phyloP scores from a whole-genome alignment of 1,284 basidiomycete genomes.

The Trichosporon ovoides region DNA sequence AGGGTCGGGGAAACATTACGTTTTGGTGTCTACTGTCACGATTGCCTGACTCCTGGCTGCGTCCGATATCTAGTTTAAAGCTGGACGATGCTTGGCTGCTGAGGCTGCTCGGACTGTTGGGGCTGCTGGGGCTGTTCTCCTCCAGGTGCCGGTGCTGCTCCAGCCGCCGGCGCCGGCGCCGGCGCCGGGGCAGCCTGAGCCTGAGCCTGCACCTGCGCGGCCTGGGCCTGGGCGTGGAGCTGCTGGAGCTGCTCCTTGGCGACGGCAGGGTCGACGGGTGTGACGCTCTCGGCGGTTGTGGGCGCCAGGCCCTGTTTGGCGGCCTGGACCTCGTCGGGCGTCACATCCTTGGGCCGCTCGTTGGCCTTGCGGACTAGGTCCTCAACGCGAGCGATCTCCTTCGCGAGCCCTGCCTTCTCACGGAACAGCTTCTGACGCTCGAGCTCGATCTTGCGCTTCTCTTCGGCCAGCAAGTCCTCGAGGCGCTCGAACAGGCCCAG shows the following conservation, averaged over 20 bases:
- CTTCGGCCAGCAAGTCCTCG: constrained; percentile 81
- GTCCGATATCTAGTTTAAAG: constrained; percentile 9
- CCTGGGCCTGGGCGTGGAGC: not conserved
- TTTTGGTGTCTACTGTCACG: not conserved
- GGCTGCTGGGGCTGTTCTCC: not conserved
- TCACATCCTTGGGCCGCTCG: constrained; percentile 15
- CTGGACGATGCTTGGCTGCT: constrained; percentile 12
- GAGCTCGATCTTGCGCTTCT: constrained; percentile 52
- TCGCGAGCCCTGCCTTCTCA: constrained; percentile 39
- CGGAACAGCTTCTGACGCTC: constrained; percentile 45
- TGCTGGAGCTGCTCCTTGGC: constrained; percentile 1
- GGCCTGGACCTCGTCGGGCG: constrained; percentile 8
- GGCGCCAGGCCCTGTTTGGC: constrained; percentile 13
- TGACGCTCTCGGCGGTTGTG: constrained; percentile 15
- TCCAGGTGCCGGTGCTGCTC: not conserved
- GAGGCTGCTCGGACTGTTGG: not conserved
- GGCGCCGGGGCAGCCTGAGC: not conserved
- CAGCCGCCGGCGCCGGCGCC: not conserved
- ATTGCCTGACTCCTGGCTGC: not conserved
- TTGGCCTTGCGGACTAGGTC: constrained; percentile 35
- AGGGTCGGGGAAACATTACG: not conserved
- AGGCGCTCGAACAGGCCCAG: constrained; percentile 86
- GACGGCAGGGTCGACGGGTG: not conserved
- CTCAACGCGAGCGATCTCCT: constrained; percentile 40
- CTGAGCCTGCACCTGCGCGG: not conserved